Evolutionary conservation across 495 filamentous ascomycete genomes (phyloP), one percentile per base, ranked within the genome.

Genomic region (Lasiosphaeria miniovina): DNA sequence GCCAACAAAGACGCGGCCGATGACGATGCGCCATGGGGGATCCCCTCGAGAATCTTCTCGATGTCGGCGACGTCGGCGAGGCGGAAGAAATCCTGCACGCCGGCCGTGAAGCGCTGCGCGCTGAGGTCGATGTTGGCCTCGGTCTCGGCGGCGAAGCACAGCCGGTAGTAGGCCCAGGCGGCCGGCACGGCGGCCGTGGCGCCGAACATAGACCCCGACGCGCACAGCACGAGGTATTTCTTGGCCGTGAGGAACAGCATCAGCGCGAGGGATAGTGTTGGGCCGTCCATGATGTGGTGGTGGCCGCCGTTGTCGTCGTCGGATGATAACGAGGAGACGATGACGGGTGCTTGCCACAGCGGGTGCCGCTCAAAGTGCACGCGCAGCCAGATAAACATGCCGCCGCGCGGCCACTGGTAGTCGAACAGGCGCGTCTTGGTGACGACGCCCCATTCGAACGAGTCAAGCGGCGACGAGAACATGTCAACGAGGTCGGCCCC

Each of bases 381-480:
- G 17, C 82, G 76, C 0, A 96, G 62, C 93, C 93, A 98, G 31
- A 94, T 71, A 69, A 96, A 96, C 93, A 96, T 96, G 62, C 93
- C 93, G 14, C 86, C 93, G n/a, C 86, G 82, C 1, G 93, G 93
- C 80, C 86, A 88, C 50, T 77, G 67, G 67, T 94, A 96, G 50
- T 84, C 77, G 70, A 84, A 90, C 65, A 96, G 84, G 38, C 78
- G 75, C 0, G 81, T 83, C 65, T 88, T 89, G 48, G 85, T 82
- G 9, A 96, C 77, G 49, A 90, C 79, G 75, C 83, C 87, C 68
- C 86, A 88, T n/a, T 85, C 82, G 45, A 5, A 68, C 68, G 40
- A 80, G 75, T 1, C 67, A 3, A 36, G 49, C 32, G 41, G 11
- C 24, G 32, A 31, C 4, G 10, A 73, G 5, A 71, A 64, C 52